phyloP scores from a whole-genome alignment of 192 early-diverging fungal genomes.

The Dissophora ornata region DNA sequence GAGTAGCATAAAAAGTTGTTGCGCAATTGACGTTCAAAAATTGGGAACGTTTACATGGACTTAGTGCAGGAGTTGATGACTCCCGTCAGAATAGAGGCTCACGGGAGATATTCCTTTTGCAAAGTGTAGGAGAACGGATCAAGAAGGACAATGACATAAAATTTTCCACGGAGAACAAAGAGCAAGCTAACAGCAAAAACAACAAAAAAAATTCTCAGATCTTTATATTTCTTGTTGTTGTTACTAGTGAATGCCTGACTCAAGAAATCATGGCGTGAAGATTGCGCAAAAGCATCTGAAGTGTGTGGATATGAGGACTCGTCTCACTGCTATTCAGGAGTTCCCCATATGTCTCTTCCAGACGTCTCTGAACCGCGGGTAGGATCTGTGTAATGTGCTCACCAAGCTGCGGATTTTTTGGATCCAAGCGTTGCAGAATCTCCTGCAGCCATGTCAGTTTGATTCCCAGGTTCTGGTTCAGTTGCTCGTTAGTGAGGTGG shows the following conservation, averaged over 20 bases:
- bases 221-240: too few species aligned
- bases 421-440: conserved; percentile 27
- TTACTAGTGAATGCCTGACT: background rate
- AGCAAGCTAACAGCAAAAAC: too few species aligned
- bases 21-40: too few species aligned
- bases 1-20: too few species aligned
- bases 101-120: too few species aligned
- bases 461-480: conserved; percentile 49
- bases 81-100: too few species aligned
- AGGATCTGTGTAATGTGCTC: conserved; percentile 50
- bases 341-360: conserved; percentile 43
- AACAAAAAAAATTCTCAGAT: too few species aligned
- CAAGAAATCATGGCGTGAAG: conserved; percentile 27
- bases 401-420: conserved; percentile 44
- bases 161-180: too few species aligned
- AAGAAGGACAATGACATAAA: too few species aligned
- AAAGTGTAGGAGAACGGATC: too few species aligned
- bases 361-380: conserved; percentile 34
- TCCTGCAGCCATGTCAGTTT: conserved; percentile 38
- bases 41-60: too few species aligned
- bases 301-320: conserved; percentile 24
- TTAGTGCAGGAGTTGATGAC: too few species aligned
- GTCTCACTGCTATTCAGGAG: conserved; percentile 18
- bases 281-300: conserved; percentile 33
- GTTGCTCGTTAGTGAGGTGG: conserved; percentile 52